These are phyloP conservation scores for Ampelocalamus luodianensis DNA, from an alignment of 176 grass and related monocot species.

Conservation along the genomic window DNA sequence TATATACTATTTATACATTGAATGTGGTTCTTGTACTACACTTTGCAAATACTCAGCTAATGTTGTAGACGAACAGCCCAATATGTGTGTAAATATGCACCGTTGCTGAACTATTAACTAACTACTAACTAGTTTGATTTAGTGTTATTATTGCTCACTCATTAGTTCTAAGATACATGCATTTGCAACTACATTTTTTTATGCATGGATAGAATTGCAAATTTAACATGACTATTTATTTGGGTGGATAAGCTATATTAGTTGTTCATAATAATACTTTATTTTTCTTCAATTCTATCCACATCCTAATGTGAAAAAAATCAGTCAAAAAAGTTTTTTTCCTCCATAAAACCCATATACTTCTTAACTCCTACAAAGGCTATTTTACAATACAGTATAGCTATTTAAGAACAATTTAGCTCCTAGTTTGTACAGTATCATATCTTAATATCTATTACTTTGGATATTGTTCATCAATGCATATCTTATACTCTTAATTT, in stretches of 20 bases:
- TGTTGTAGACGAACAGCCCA: not conserved
- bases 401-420: not conserved
- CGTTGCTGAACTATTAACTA: not conserved
- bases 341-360: not conserved
- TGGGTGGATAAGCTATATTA: not conserved
- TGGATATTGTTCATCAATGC: not conserved
- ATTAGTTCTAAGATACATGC: not conserved
- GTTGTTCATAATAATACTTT: not conserved
- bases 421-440: not conserved
- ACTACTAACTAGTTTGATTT: not conserved
- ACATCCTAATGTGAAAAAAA: not conserved
- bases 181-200: not conserved
- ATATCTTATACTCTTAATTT: slow-evolving; percentile 23
- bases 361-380: not conserved
- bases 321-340: not conserved
- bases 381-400: not conserved
- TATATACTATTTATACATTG: not conserved
- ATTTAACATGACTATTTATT: not conserved
- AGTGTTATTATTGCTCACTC: not conserved
- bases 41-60: not conserved
- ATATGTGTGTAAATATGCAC: not conserved
- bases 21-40: not conserved
- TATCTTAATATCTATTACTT: not conserved
- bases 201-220: not conserved
- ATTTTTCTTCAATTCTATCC: not conserved